Evolutionary conservation across 495 filamentous ascomycete species (phyloP).

Genomic region (Tuber magnatum): DNA sequence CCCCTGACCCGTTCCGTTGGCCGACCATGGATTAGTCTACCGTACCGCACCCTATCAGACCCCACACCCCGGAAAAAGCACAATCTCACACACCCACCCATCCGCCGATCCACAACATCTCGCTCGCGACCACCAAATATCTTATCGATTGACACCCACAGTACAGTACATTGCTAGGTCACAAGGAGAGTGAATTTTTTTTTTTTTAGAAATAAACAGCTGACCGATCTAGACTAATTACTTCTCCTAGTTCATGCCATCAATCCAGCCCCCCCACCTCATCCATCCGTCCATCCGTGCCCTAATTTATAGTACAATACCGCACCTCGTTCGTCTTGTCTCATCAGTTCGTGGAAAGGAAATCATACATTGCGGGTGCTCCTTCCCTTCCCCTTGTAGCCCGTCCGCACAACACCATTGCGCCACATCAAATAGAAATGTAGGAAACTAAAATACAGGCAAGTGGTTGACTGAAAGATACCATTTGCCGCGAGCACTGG

Average conservation of each 20-base stretch:
- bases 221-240: background rate
- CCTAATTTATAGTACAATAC: background rate
- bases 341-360: background rate
- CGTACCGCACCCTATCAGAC: background rate
- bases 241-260: background rate
- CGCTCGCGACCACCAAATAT: background rate
- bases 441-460: conserved; percentile 1
- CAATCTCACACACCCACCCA: background rate
- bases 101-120: background rate
- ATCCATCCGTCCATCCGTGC: background rate
- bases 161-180: background rate
- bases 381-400: background rate
- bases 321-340: background rate
- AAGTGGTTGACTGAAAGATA: background rate
- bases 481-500: background rate
- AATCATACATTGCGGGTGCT: background rate
- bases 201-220: background rate
- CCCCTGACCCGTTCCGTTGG: background rate
- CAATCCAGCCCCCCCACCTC: background rate
- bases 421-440: background rate
- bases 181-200: background rate
- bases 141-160: background rate
- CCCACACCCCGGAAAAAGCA: background rate
- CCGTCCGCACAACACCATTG: background rate
- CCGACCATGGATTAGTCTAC: background rate